Conservation (phyloP, 441 rosid genomes). For the Populus hybrid region DNA sequence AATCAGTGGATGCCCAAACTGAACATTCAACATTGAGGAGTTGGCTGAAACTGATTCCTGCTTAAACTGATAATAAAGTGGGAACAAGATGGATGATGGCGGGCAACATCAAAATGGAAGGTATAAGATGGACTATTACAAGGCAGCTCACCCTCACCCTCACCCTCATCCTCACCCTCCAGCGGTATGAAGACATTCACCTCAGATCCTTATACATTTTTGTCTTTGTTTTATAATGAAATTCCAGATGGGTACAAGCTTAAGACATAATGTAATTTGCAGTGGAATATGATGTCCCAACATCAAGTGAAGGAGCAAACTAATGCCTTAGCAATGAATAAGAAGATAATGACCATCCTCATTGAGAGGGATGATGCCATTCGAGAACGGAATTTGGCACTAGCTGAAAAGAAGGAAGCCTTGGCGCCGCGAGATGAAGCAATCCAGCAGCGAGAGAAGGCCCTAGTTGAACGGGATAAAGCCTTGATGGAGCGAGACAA, state of each 20-base stretch:
- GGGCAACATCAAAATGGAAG: slow-evolving; percentile 64
- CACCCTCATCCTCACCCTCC: slow-evolving; percentile 22
- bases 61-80: slow-evolving; percentile 3
- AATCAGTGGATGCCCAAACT: not conserved
- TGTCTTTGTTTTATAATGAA: slow-evolving; percentile 5
- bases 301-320: slow-evolving; percentile 79
- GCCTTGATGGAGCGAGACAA: slow-evolving; percentile 78
- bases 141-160: slow-evolving; percentile 38
- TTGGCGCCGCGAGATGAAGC: slow-evolving; percentile 76
- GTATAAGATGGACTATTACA: slow-evolving; percentile 56
- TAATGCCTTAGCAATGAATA: slow-evolving; percentile 79
- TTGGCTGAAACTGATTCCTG: slow-evolving; percentile 14
- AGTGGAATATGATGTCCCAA: slow-evolving; percentile 75
- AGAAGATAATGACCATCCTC: slow-evolving; percentile 79
- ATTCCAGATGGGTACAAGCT: slow-evolving; percentile 22
- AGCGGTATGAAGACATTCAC: slow-evolving; percentile 37
- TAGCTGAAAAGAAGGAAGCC: slow-evolving; percentile 70
- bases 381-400: slow-evolving; percentile 65
- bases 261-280: slow-evolving; percentile 21
- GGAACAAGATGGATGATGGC: slow-evolving; percentile 52
- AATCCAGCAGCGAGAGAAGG: slow-evolving; percentile 75
- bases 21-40: not conserved
- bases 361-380: slow-evolving; percentile 78
- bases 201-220: slow-evolving; percentile 5
- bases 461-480: slow-evolving; percentile 73